Percentiles rank a stretch among this genome's conserved stretches.
These are phyloP conservation scores for Phyllosticta ampelicida DNA, from an alignment of 2,329 filamentous ascomycete species.

Conservation along the genomic window DNA sequence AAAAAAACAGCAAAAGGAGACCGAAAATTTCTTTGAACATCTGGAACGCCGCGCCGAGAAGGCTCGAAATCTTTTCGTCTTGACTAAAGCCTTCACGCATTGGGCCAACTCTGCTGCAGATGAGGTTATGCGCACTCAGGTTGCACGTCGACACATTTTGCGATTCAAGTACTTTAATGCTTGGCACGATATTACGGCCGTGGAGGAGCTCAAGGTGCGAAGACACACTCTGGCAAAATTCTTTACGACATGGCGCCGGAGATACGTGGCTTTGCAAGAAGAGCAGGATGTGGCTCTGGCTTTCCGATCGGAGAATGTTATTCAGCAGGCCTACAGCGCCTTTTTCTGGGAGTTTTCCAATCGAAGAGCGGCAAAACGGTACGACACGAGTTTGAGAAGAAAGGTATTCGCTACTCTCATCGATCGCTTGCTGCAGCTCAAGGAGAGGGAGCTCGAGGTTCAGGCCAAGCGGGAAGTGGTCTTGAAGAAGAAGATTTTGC, in stretches of 20 bases:
- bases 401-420: constrained; percentile 20
- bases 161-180: constrained; percentile 57
- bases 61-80: constrained; percentile 54
- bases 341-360: constrained; percentile 30
- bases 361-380: constrained; percentile 23
- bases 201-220: constrained; percentile 45
- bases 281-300: constrained; percentile 23
- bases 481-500: constrained; percentile 20
- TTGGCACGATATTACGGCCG: constrained; percentile 55
- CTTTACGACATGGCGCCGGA: constrained; percentile 42
- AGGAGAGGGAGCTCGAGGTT: constrained; percentile 18
- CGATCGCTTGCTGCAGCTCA: constrained; percentile 18
- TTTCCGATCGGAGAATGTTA: constrained; percentile 24
- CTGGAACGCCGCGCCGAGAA: constrained; percentile 50
- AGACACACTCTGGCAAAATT: constrained; percentile 45
- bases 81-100: constrained; percentile 54
- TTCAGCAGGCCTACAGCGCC: constrained; percentile 21
- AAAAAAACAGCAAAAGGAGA: constrained; percentile 1
- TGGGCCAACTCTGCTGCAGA: constrained; percentile 59
- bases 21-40: constrained; percentile 37
- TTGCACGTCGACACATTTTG: constrained; percentile 60
- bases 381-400: constrained; percentile 19
- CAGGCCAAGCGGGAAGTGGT: constrained; percentile 13
- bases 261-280: constrained; percentile 25
- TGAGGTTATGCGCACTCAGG: constrained; percentile 53